Conservation (phyloP, 257 asterid species). For the Henckelia pumila region DNA sequence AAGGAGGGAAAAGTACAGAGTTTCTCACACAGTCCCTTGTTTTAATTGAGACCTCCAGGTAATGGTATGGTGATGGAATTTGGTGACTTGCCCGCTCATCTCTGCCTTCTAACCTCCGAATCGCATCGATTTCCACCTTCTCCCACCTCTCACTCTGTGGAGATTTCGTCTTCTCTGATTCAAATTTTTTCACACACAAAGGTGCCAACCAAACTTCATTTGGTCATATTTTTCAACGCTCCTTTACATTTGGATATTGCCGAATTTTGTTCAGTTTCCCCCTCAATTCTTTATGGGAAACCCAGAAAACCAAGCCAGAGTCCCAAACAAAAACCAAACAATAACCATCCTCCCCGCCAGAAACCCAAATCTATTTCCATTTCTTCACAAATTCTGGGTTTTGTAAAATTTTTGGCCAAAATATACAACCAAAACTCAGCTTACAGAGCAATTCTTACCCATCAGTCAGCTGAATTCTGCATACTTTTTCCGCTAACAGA, state of each 20-base stretch:
- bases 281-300: not conserved
- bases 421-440: no score
- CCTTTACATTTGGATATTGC: not conserved
- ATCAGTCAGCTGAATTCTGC: not conserved
- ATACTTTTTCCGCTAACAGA: constrained; percentile 11
- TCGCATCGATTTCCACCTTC: constrained; percentile 22
- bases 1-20: constrained; percentile 4
- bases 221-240: not conserved
- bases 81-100: not conserved
- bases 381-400: not conserved
- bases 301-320: constrained; percentile 9
- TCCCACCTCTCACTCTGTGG: constrained; percentile 22
- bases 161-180: constrained; percentile 7
- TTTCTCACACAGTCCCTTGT: constrained; percentile 18
- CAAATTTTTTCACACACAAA: constrained; percentile 2
- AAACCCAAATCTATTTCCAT: constrained; percentile 20
- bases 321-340: not conserved
- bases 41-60: constrained; percentile 32
- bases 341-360: constrained; percentile 11
- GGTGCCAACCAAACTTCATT: not conserved
- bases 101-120: constrained; percentile 14
- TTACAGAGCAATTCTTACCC: not conserved
- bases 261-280: not conserved
- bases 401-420: not conserved
- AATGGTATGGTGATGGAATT: constrained; percentile 15